Base-by-base conservation (phyloP, 2,329 filamentous ascomycete genomes). In the Alternaria sp. region DNA sequence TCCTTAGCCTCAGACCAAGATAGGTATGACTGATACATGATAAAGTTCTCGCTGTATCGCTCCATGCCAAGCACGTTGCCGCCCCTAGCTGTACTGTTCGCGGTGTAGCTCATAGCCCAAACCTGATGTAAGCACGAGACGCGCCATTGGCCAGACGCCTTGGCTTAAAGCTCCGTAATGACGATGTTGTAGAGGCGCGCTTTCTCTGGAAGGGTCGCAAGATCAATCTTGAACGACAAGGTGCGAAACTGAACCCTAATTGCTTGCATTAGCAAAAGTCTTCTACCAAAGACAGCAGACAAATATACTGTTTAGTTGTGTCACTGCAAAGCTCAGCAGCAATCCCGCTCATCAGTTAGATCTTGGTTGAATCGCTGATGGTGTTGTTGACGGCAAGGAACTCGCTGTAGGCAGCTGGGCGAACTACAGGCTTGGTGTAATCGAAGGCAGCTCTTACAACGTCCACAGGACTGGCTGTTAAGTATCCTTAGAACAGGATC, bases 41-140 rank as follows among this genome's bases (percentile, higher is more conserved):
- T 51, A 14, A 63, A 52, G 28, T 72, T 70, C 2, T 58, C 58
- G 3, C 24, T 51, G 3, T 59, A 51, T 4, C 42, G 33, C 29
- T 72, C 66, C 13, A 71, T 39, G 11, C 70, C 68, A 3, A 72
- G 55, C 17, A 72, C 61, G 23, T 72, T 72, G 11, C 67, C 66
- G 23, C 67, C 68, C 9, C 58, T 62, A 34, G 49, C 57, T 21
- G 57, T 49, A 8, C 58, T 62, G 46, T 65, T 67, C 39, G 58
- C 33, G 24, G 58, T 56, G 31, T 70, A 65, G 50, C 42, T 52
- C 0, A 60, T 62, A 1, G 65, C 50, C 9, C 66, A 58, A 1
- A 62, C 40, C 40, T 72, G 66, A 49, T 66, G 70, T 45, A 66
- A 65, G 50, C 66, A 63, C 14, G 66, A 67, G 8, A 65, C 57